Evolutionary conservation across 2,329 filamentous ascomycete genomes (phyloP).

Genomic region (Drechslera avenae): DNA sequence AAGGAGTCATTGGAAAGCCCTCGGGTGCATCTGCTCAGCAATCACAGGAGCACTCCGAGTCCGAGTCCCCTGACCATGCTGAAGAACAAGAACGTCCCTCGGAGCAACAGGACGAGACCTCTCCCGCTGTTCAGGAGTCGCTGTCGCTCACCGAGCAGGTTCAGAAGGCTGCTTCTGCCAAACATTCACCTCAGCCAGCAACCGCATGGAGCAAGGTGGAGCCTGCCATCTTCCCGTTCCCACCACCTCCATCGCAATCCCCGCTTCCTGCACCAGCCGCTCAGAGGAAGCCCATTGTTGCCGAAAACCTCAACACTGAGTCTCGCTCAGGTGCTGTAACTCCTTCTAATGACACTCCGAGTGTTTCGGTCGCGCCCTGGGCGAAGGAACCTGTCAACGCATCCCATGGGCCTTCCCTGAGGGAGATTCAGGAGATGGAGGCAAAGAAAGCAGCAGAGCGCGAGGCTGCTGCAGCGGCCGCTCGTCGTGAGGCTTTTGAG

Average conservation of each 20-base stretch:
- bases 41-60: slow-evolving; percentile 27
- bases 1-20: slow-evolving; percentile 47
- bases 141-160: slow-evolving; percentile 84
- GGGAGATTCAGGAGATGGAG: slow-evolving; percentile 95
- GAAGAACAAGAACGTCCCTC: slow-evolving; percentile 22
- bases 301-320: slow-evolving; percentile 70
- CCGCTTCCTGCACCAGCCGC: slow-evolving; percentile 88
- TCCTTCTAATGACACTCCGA: slow-evolving; percentile 67
- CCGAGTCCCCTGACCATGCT: slow-evolving; percentile 26
- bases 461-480: slow-evolving; percentile 78
- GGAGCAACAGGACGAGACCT: slow-evolving; percentile 10
- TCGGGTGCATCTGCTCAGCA: slow-evolving; percentile 26
- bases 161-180: slow-evolving; percentile 71
- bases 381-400: slow-evolving; percentile 77
- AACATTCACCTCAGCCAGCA: slow-evolving; percentile 61
- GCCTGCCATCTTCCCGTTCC: slow-evolving; percentile 78
- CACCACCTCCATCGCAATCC: slow-evolving; percentile 74
- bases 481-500: slow-evolving; percentile 78
- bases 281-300: slow-evolving; percentile 83
- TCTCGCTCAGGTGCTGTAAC: slow-evolving; percentile 78
- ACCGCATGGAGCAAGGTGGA: slow-evolving; percentile 66
- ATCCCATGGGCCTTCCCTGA: slow-evolving; percentile 86
- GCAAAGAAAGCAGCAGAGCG: slow-evolving; percentile 89
- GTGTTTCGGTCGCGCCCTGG: slow-evolving; percentile 87
- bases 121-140: slow-evolving; percentile 52